These are phyloP conservation scores for Marasmius oreades DNA, from an alignment of 1,284 basidiomycete species.

Conservation along the genomic window DNA sequence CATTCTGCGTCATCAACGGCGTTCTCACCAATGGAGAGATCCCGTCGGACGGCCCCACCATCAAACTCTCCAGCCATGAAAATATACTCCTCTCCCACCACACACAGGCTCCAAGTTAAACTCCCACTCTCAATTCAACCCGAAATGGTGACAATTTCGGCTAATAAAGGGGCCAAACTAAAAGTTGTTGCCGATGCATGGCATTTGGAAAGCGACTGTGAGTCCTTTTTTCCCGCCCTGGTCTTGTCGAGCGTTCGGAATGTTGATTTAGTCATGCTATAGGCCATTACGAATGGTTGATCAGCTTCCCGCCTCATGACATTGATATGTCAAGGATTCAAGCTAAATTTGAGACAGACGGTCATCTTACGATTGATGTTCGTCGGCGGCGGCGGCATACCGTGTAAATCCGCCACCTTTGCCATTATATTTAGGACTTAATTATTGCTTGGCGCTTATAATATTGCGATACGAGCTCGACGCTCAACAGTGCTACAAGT, in stretches of 20 bases:
- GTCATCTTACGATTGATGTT: slow-evolving; percentile 43
- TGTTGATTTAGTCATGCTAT: too few relatives aligned
- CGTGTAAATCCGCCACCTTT: neutral
- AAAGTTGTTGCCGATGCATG: slow-evolving; percentile 54
- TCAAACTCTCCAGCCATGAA: slow-evolving; percentile 37
- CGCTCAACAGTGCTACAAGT: too few relatives aligned
- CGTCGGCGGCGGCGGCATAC: slow-evolving; percentile 17
- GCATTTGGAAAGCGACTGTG: slow-evolving; percentile 52
- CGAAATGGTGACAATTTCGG: slow-evolving; percentile 56
- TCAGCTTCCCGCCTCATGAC: slow-evolving; percentile 43
- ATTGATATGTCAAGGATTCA: slow-evolving; percentile 45
- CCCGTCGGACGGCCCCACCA: slow-evolving; percentile 32
- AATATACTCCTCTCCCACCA: slow-evolving; percentile 30
- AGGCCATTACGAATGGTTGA: slow-evolving; percentile 58
- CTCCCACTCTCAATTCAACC: slow-evolving; percentile 42
- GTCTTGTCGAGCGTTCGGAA: too few relatives aligned
- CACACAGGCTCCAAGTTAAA: slow-evolving; percentile 35
- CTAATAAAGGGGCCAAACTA: slow-evolving; percentile 47
- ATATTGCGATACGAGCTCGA: too few relatives aligned
- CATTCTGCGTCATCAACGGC: neutral
- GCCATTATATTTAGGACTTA: too few relatives aligned
- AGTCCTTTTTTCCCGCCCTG: slow-evolving; percentile 20
- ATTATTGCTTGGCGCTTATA: too few relatives aligned
- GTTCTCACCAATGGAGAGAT: slow-evolving; percentile 34
- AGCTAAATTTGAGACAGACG: slow-evolving; percentile 40